Conservation (phyloP, 1,139 yeast genomes). For the Geotrichum carabidarum region DNA sequence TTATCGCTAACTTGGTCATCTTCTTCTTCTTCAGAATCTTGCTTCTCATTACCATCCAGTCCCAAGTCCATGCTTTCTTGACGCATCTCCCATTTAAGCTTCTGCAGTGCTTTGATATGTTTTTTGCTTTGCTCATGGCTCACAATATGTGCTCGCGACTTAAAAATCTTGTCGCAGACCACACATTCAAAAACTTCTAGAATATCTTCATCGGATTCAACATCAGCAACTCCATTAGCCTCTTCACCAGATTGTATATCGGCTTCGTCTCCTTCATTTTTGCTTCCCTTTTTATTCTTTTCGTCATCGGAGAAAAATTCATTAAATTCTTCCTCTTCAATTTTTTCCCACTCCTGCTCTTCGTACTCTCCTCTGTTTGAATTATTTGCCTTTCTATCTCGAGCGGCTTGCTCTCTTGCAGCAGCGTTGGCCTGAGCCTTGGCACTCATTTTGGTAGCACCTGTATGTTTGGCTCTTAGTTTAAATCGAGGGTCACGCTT, state of each 20-base stretch:
- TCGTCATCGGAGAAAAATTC: conserved; percentile 26
- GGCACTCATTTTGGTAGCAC: conserved; percentile 45
- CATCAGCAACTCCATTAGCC: conserved; percentile 1
- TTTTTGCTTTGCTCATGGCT: conserved; percentile 74
- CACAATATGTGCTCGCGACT: conserved; percentile 68
- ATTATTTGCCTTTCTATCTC: conserved; percentile 45
- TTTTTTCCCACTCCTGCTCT: conserved; percentile 79
- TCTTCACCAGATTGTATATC: conserved; percentile 13
- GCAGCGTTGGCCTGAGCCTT: conserved; percentile 17
- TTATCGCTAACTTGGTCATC: neutral
- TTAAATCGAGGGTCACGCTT: conserved; percentile 78
- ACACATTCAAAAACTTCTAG: conserved; percentile 67
- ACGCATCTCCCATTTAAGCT: conserved; percentile 71
- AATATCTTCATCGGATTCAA: conserved; percentile 36
- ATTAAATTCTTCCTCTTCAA: conserved; percentile 40
- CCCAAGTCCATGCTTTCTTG: conserved; percentile 73
- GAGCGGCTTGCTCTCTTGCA: conserved; percentile 51
- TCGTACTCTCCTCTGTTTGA: conserved; percentile 43
- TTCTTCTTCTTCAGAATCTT: neutral
- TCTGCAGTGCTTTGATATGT: conserved; percentile 61
- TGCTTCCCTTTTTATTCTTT: conserved; percentile 1
- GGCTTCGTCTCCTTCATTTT: conserved; percentile 10
- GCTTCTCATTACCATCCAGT: neutral
- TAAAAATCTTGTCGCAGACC: conserved; percentile 77
- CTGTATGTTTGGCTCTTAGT: conserved; percentile 28